Percentiles rank a stretch among this genome's conserved stretches.
Evolutionary conservation across 805 yeast species (phyloP).

Genomic region (Yamadazyma endophytica): DNA sequence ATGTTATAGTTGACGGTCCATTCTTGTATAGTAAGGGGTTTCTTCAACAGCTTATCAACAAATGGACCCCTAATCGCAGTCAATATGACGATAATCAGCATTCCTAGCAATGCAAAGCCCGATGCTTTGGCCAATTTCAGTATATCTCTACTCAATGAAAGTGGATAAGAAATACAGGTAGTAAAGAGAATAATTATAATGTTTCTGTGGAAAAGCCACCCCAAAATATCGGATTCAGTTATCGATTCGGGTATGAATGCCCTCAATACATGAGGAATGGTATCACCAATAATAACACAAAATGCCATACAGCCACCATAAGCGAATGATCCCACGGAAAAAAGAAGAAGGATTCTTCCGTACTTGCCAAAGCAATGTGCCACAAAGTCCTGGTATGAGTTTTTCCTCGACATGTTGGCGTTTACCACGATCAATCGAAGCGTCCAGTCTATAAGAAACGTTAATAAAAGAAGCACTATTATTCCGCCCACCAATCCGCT

Average conservation of each 20-base stretch:
- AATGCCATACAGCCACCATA: slow-evolving; percentile 94
- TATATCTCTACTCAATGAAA: slow-evolving; percentile 76
- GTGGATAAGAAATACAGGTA: slow-evolving; percentile 71
- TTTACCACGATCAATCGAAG: slow-evolving; percentile 72
- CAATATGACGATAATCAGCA: slow-evolving; percentile 71
- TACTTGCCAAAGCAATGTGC: slow-evolving; percentile 68
- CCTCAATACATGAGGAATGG: slow-evolving; percentile 83
- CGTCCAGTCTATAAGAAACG: slow-evolving; percentile 86
- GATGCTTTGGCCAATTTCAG: slow-evolving; percentile 83
- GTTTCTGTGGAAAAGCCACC: slow-evolving; percentile 59
- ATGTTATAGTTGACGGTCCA: slow-evolving; percentile 59
- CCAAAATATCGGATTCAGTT: slow-evolving; percentile 19
- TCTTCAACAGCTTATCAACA: slow-evolving; percentile 44
- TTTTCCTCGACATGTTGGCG: slow-evolving; percentile 70
- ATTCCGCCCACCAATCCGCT: slow-evolving; percentile 77
- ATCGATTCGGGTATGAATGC: slow-evolving; percentile 53
- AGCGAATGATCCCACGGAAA: slow-evolving; percentile 85
- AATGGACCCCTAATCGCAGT: slow-evolving; percentile 74
- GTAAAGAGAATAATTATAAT: slow-evolving; percentile 70
- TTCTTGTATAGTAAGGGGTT: slow-evolving; percentile 39
- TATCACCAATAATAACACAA: slow-evolving; percentile 91
- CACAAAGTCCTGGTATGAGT: slow-evolving; percentile 83
- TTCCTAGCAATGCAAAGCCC: slow-evolving; percentile 79
- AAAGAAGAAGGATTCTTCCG: slow-evolving; percentile 64
- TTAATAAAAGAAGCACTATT: slow-evolving; percentile 53